Base-by-base conservation (phyloP, 1,284 basidiomycete genomes). In the Stygiomarasmius scandens region DNA sequence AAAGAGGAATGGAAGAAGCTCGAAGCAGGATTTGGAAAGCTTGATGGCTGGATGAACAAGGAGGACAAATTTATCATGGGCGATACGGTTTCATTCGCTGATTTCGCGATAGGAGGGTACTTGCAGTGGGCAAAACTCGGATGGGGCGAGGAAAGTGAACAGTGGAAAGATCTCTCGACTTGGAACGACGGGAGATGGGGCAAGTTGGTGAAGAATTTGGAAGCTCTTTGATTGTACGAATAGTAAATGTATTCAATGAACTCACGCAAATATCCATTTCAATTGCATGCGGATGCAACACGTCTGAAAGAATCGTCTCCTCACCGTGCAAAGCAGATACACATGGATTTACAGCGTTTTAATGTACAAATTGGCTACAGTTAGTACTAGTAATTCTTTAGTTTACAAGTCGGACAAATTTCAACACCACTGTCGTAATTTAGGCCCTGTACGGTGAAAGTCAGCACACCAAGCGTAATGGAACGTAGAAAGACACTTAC, bases 141-240 rank as follows among this genome's bases (percentile, higher is more conserved):
- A 16, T 50, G 58, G 25, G 65, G 55, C 2, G 55, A 50, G 11
- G 54, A 61, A 20, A 65, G 65, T 8, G 52, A 55, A 14, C 61
- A 63, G 53, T 74, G 70, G 71, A 61, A 63, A 20, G 64, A 67
- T 10, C 44, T 72, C 0, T 60, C 57, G 49, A 63, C 59, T 16
- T 74, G 71, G 71, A 63, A 77, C 49, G 60, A 60, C 34, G 74
- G 75, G 12, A 62, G 68, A 49, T 76, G 74, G 73, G 67, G 58
- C 6, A 61, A 61, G 12, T 62, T 72, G 50, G 56, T 68, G 56
- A 63, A 61, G 25, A 61, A 58, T 38, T 57, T 74, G 27, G 65
- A 72, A 45, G 29, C 29, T 32, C 29, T 32, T 32, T 32, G 29
- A 32, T n/a, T n/a, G n/a, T n/a, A n/a, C n/a, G n/a, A n/a, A n/a